These are phyloP conservation scores for Clavariopsis aquatica DNA, from an alignment of 495 filamentous ascomycete genomes.

Conservation along the genomic window DNA sequence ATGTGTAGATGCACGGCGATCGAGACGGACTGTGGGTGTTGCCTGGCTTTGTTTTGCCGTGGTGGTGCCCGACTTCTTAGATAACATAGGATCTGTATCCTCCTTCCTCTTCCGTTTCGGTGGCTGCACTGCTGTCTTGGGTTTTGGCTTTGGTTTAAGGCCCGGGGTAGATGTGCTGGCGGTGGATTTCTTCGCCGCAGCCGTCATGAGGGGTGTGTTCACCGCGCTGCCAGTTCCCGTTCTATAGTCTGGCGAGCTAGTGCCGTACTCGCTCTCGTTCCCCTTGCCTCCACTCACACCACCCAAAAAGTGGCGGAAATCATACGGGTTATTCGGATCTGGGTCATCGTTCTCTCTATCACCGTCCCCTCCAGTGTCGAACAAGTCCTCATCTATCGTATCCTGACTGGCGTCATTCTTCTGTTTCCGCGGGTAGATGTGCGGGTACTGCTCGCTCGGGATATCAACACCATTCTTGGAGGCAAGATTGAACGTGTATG, in stretches of 20 bases:
- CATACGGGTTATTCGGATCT: slow-evolving; percentile 59
- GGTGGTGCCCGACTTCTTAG: slow-evolving; percentile 7
- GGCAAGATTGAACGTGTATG: slow-evolving; percentile 60
- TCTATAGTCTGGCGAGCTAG: slow-evolving; percentile 48
- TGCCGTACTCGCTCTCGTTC: slow-evolving; percentile 20
- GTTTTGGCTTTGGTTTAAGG: slow-evolving; percentile 3
- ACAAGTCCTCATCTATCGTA: slow-evolving; percentile 42
- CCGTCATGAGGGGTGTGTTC: slow-evolving; percentile 30
- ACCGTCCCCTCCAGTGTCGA: slow-evolving; percentile 45
- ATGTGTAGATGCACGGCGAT: slow-evolving; percentile 35
- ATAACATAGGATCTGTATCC: slow-evolving; percentile 5
- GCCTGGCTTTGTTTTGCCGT: slow-evolving; percentile 6
- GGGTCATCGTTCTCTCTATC: slow-evolving; percentile 46
- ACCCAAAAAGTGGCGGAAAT: slow-evolving; percentile 61
- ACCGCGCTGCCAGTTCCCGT: slow-evolving; percentile 41
- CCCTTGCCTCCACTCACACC: slow-evolving; percentile 44
- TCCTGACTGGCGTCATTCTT: slow-evolving; percentile 17
- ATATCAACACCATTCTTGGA: slow-evolving; percentile 43
- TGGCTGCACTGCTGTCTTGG: background rate
- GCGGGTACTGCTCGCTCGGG: slow-evolving; percentile 37
- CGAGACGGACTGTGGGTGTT: slow-evolving; percentile 35
- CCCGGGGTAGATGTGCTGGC: background rate
- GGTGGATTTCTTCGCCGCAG: slow-evolving; percentile 14
- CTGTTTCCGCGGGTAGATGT: slow-evolving; percentile 35
- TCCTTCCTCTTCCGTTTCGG: slow-evolving; percentile 21